A percentile compares a stretch with the other conserved stretches of the same genome.
phyloP scores from a whole-genome alignment of 2,329 filamentous ascomycete species.

The Keithomyces neogunnii region DNA sequence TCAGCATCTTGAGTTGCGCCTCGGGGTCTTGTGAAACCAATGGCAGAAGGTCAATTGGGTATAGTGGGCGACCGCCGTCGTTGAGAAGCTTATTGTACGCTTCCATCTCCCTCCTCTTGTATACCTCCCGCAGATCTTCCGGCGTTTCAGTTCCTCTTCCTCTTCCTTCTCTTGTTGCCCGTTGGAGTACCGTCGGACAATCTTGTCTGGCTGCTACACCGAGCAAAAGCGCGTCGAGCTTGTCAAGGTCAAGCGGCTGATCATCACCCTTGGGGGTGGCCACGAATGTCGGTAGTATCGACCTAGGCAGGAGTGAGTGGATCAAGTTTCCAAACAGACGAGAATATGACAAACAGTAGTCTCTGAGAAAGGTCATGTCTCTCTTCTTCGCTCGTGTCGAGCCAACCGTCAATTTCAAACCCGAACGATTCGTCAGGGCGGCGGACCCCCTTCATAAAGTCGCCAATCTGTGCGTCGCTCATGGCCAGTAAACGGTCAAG shows the following conservation, averaged over 20 bases:
- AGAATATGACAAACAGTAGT: slow-evolving; percentile 8
- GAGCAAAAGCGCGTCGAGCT: too few species aligned
- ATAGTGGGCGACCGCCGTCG: slow-evolving; percentile 22
- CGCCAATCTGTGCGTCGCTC: slow-evolving; percentile 11
- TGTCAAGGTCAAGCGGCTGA: too few species aligned
- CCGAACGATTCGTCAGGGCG: slow-evolving; percentile 8
- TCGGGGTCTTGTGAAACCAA: slow-evolving; percentile 15
- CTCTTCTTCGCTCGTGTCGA: slow-evolving; percentile 8
- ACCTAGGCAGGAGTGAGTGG: background rate
- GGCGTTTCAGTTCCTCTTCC: too few species aligned
- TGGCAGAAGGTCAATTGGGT: slow-evolving; percentile 17
- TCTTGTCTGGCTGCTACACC: too few species aligned
- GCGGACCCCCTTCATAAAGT: slow-evolving; percentile 12
- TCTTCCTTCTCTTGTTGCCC: too few species aligned
- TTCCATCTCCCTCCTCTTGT: slow-evolving; percentile 10
- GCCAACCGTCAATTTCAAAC: slow-evolving; percentile 10
- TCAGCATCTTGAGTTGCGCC: slow-evolving; percentile 17
- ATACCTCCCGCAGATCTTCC: background rate
- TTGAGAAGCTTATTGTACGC: slow-evolving; percentile 20
- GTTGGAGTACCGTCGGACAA: too few species aligned
- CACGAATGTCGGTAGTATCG: too few species aligned
- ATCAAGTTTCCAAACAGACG: background rate
- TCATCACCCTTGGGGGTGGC: too few species aligned
- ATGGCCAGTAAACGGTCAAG: slow-evolving; percentile 8
- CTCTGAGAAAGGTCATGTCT: slow-evolving; percentile 10